A percentile compares a stretch with the other conserved stretches of the same genome.
phyloP scores from a whole-genome alignment of 2,329 filamentous ascomycete species.

The Fusarium chuoi region DNA sequence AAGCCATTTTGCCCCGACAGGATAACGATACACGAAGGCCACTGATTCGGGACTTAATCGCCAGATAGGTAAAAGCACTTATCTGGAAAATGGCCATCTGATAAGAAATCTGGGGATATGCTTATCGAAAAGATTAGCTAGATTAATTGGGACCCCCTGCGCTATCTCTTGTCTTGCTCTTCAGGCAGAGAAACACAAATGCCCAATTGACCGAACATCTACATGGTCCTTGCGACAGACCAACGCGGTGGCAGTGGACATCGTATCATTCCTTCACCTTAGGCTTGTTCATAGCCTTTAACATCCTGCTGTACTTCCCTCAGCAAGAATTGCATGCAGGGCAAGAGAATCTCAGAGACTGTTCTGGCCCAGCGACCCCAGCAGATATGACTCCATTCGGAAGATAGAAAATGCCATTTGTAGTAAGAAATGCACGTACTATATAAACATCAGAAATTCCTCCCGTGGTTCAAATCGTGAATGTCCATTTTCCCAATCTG shows the following conservation, averaged over 20 bases:
- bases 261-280: fast-evolving
- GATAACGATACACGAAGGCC: background rate
- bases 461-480: fast-evolving
- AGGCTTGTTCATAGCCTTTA: fast-evolving
- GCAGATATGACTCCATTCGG: background rate
- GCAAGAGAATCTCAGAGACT: background rate
- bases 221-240: fast-evolving
- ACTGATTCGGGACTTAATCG: background rate
- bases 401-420: background rate
- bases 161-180: background rate
- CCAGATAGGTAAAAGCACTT: fast-evolving
- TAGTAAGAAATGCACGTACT: background rate
- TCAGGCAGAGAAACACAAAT: background rate
- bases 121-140: background rate
- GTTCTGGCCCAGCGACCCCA: no score
- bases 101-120: background rate
- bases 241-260: fast-evolving
- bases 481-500: background rate
- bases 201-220: fast-evolving
- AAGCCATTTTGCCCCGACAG: fast-evolving
- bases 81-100: fast-evolving
- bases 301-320: background rate
- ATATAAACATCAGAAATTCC: background rate
- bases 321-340: background rate
- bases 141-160: background rate